A percentile compares a stretch with the other conserved stretches of the same genome.
Conservation (phyloP, 2,329 filamentous ascomycete genomes). For the Fusarium sororula region DNA sequence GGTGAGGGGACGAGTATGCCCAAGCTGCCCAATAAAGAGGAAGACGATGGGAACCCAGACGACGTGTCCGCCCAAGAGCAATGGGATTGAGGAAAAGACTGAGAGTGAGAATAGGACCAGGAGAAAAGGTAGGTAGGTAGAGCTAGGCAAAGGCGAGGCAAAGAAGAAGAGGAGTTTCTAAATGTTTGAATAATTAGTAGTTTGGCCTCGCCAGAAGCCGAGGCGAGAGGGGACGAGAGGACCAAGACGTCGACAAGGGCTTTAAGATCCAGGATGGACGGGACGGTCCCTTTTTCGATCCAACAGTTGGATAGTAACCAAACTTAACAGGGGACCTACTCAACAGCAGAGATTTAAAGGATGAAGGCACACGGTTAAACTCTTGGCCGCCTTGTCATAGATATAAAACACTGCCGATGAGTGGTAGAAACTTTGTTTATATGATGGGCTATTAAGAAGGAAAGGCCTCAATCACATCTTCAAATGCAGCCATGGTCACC, state of each 20-base stretch:
- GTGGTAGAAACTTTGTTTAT: constrained; percentile 31
- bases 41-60: constrained; percentile 19
- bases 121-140: background rate
- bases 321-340: constrained; percentile 27
- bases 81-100: background rate
- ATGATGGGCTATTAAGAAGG: constrained; percentile 18
- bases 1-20: constrained; percentile 18
- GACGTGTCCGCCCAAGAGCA: constrained; percentile 10
- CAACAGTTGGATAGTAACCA: constrained; percentile 22
- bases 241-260: constrained; percentile 35
- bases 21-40: constrained; percentile 20
- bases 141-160: background rate
- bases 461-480: background rate
- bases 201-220: constrained; percentile 21
- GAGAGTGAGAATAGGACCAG: background rate
- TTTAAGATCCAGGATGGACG: constrained; percentile 6
- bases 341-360: constrained; percentile 10
- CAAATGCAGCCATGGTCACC: constrained; percentile 1
- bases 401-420: background rate
- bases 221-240: constrained; percentile 9
- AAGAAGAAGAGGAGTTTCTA: constrained; percentile 28
- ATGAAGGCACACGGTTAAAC: constrained; percentile 16
- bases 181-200: constrained; percentile 7
- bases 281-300: constrained; percentile 36
- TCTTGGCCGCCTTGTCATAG: constrained; percentile 15